These are phyloP conservation scores for Oemleria cerasiformis DNA, from an alignment of 306 rosid species.

Conservation along the genomic window DNA sequence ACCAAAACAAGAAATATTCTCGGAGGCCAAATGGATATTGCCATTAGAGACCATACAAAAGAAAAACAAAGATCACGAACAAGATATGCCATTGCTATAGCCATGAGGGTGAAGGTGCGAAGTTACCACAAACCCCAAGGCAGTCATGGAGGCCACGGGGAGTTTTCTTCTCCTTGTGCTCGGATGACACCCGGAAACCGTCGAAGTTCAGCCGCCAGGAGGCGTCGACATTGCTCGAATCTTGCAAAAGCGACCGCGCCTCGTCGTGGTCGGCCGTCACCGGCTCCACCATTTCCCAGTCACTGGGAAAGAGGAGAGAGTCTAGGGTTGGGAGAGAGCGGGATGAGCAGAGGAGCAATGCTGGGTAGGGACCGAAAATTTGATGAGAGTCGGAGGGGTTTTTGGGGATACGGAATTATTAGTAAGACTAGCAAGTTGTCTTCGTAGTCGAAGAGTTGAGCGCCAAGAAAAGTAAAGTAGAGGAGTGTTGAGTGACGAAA, in stretches of 20 bases:
- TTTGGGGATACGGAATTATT: not conserved
- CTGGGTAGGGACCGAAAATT: not conserved
- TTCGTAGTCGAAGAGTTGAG: constrained; percentile 17
- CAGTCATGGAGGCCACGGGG: constrained; percentile 70
- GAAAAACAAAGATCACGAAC: constrained; percentile 12
- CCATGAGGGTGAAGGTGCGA: not conserved
- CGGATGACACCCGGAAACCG: constrained; percentile 45
- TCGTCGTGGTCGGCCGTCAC: constrained; percentile 40
- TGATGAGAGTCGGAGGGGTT: not conserved
- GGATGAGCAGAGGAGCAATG: not conserved
- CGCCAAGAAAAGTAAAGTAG: not conserved
- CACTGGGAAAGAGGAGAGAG: not conserved
- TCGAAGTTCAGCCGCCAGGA: constrained; percentile 94
- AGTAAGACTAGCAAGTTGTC: constrained; percentile 9
- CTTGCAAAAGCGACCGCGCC: constrained; percentile 49
- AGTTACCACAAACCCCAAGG: constrained; percentile 69
- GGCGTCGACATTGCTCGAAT: constrained; percentile 50
- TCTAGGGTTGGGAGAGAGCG: not conserved
- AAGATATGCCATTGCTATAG: not conserved
- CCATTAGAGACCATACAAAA: not conserved
- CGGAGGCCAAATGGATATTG: not conserved
- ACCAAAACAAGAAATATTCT: constrained; percentile 12
- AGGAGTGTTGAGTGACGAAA: not conserved
- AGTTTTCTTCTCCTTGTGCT: constrained; percentile 55
- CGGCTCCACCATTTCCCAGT: constrained; percentile 48